Conservation (phyloP, 805 yeast species). For the Wickerhamomyces canadensis region DNA sequence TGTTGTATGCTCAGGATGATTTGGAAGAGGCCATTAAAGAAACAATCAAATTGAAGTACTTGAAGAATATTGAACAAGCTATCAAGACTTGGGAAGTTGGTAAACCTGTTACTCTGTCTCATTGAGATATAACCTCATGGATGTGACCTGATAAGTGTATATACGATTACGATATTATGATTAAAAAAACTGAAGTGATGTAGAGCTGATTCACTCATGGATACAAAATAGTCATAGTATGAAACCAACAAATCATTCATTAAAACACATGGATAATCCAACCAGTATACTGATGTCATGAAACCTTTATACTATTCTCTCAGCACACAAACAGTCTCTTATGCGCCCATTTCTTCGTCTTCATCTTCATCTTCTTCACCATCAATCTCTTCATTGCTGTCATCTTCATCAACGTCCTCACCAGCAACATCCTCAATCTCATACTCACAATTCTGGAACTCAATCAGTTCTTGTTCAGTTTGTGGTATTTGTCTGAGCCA, state of each 20-base stretch:
- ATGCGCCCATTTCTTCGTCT: not conserved
- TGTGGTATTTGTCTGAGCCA: conserved; percentile 85
- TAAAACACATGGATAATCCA: too few relatives aligned
- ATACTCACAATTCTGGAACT: conserved; percentile 61
- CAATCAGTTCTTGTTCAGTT: conserved; percentile 53
- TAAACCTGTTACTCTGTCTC: conserved; percentile 58
- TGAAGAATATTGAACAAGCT: conserved; percentile 72
- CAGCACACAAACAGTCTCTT: too few relatives aligned
- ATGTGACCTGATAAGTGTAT: too few relatives aligned
- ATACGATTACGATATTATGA: too few relatives aligned
- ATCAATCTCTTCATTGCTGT: conserved; percentile 22
- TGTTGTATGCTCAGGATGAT: conserved; percentile 39
- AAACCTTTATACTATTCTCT: too few relatives aligned
- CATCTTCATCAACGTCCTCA: conserved; percentile 25
- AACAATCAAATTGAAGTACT: conserved; percentile 73
- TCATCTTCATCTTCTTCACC: conserved; percentile 16
- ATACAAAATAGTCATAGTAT: too few relatives aligned
- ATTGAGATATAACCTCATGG: too few relatives aligned
- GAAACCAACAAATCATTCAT: too few relatives aligned
- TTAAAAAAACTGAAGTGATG: too few relatives aligned
- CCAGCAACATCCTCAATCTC: conserved; percentile 39
- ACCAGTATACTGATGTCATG: too few relatives aligned
- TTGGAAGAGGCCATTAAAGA: conserved; percentile 57
- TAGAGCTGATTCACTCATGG: too few relatives aligned
- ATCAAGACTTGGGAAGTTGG: conserved; percentile 77